Base-by-base conservation (phyloP, 169 alveolate genomes). In the Plasmodium vinckei region DNA sequence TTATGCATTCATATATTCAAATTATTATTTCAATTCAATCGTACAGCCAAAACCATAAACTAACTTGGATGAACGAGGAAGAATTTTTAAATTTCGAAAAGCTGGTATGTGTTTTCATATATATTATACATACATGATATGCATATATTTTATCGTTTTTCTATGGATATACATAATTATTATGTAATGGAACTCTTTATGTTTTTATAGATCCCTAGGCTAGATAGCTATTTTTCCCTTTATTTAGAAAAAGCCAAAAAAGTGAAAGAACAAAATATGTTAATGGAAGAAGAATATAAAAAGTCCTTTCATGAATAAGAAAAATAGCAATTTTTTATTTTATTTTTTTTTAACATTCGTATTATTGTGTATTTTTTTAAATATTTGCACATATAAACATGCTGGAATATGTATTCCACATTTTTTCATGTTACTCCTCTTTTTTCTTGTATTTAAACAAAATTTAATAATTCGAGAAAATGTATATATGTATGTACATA, bases 231-330 rank as follows among this genome's bases (percentile, higher is more conserved):
- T 47, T 82, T 82, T 47, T 82, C 90, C 33, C 60, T 82, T 13
- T 82, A 82, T 61, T 23, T 82, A 59, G 84, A 82, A 82, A 82
- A 82, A 19, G 90, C 90, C 23, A 53, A 82, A 82, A 65, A 57
- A 49, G 84, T 82, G 17, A 82, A 67, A n/a, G 84, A 82, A 49
- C 70, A 82, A 23, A 82, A 82, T 42, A 57, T 57, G 69, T 1
- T 33, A 47, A 54, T 82, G 17, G 53, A 54, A 23, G 84, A 82
- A 67, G 90, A 82, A 33, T 13, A 67, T 59, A 53, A 27, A 71
- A 82, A 71, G 68, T 42, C 90, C 5, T 82, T 64, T 54, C 90
- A 82, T 25, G 90, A 82, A 44, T 82, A 57, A 67, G 49, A 25
- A 51, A 53, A 51, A 33, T 33, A 33, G 42, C 42, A 0, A 33